These are phyloP conservation scores for Eucalyptus victrix DNA, from an alignment of 345 rosid species.

Conservation along the genomic window DNA sequence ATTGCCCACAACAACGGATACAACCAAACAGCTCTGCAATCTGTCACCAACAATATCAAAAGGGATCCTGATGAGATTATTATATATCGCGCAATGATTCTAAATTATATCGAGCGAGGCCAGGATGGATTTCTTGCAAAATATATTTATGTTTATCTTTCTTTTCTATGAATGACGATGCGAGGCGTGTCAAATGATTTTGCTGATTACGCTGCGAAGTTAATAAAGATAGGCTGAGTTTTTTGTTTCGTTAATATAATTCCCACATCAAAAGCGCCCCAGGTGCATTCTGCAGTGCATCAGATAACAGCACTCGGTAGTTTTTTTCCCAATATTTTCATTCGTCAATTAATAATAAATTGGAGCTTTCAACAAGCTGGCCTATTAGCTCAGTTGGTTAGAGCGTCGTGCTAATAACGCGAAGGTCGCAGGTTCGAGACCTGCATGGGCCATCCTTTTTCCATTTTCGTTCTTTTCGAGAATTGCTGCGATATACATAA, in stretches of 20 bases:
- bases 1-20: not conserved
- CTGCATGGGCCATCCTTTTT: conserved; percentile 25
- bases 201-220: not conserved
- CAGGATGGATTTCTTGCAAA: not conserved
- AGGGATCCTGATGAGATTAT: not conserved
- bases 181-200: not conserved
- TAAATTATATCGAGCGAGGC: not conserved
- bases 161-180: not conserved
- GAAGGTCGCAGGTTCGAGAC: conserved; percentile 67
- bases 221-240: not conserved
- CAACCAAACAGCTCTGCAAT: not conserved
- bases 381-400: conserved; percentile 54
- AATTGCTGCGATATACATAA: not conserved
- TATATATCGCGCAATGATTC: not conserved
- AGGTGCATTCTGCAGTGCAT: not conserved
- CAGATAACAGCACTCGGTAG: not conserved
- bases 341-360: rapidly evolving
- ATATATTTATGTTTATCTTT: not conserved
- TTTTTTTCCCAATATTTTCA: not conserved
- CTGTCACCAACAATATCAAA: not conserved
- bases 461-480: not conserved
- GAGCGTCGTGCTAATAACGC: conserved; percentile 98
- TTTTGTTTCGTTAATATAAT: not conserved
- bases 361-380: rapidly evolving
- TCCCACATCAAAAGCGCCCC: not conserved